These are phyloP conservation scores for Trametes polyzona DNA, from an alignment of 1,284 basidiomycete species.

Conservation along the genomic window DNA sequence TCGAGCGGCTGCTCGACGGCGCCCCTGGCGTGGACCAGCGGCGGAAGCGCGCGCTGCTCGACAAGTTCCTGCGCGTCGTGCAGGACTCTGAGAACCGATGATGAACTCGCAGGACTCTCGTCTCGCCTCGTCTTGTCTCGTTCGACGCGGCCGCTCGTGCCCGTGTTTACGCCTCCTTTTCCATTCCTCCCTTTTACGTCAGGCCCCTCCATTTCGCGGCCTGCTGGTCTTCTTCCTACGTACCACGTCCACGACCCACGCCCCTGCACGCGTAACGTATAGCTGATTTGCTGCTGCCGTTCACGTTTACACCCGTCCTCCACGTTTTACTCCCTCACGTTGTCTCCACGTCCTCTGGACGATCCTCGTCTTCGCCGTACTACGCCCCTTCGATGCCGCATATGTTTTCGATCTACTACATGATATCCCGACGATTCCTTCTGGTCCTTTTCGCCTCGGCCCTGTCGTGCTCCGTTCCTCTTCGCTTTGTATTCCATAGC, in stretches of 20 bases:
- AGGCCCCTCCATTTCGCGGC: constrained; percentile 17
- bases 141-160: too few relatives aligned
- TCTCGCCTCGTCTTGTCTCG: not conserved
- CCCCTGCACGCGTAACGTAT: constrained; percentile 21
- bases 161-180: constrained; percentile 4
- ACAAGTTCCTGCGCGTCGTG: constrained; percentile 66
- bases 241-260: constrained; percentile 11
- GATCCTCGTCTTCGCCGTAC: not conserved
- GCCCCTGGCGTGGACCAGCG: constrained; percentile 48
- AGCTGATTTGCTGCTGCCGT: constrained; percentile 17
- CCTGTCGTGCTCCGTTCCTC: constrained; percentile 7
- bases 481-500: constrained; percentile 23
- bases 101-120: constrained; percentile 34
- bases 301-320: constrained; percentile 8
- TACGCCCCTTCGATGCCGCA: constrained; percentile 10
- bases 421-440: constrained; percentile 2
- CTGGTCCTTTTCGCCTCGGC: not conserved
- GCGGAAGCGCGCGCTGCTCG: constrained; percentile 55
- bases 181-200: constrained; percentile 10
- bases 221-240: constrained; percentile 7
- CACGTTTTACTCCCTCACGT: constrained; percentile 3
- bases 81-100: constrained; percentile 52
- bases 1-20: constrained; percentile 60
- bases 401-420: constrained; percentile 18
- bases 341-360: not conserved